Conservation (phyloP, 345 rosid species). For the Rhodamnia argentea region DNA sequence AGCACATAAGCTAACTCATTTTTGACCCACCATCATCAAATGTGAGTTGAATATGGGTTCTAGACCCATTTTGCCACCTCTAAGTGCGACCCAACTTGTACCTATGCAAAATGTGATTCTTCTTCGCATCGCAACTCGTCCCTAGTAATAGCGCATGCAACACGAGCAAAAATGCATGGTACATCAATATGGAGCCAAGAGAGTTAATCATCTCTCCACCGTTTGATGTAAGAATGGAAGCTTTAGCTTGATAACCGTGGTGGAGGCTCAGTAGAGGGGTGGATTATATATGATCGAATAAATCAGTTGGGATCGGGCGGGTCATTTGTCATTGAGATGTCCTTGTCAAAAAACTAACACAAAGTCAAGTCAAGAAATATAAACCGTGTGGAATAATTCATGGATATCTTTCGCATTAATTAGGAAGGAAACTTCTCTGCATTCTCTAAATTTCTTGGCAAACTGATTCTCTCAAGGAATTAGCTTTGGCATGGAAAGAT, state of each 20-base stretch:
- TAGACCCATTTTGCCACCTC: too few relatives aligned
- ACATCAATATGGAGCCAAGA: too few relatives aligned
- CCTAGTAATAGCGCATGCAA: accelerated
- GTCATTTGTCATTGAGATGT: background rate
- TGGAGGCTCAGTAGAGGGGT: background rate
- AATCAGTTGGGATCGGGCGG: too few relatives aligned
- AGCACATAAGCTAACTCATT: too few relatives aligned
- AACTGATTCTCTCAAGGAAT: background rate
- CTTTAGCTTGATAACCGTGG: background rate
- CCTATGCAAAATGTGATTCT: too few relatives aligned
- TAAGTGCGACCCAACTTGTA: too few relatives aligned
- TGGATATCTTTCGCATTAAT: background rate
- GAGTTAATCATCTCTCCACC: background rate
- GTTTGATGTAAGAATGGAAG: background rate
- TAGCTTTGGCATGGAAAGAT: too few relatives aligned
- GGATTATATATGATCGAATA: background rate
- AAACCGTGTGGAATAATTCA: background rate
- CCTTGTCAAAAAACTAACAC: background rate
- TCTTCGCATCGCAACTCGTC: accelerated
- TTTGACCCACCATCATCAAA: too few relatives aligned
- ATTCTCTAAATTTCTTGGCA: background rate
- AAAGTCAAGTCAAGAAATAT: background rate
- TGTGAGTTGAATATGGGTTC: too few relatives aligned
- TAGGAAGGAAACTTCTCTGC: background rate
- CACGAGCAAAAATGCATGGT: background rate